Evolutionary conservation across 2,329 filamentous ascomycete species (phyloP).

Genomic region (Fusarium sp.): DNA sequence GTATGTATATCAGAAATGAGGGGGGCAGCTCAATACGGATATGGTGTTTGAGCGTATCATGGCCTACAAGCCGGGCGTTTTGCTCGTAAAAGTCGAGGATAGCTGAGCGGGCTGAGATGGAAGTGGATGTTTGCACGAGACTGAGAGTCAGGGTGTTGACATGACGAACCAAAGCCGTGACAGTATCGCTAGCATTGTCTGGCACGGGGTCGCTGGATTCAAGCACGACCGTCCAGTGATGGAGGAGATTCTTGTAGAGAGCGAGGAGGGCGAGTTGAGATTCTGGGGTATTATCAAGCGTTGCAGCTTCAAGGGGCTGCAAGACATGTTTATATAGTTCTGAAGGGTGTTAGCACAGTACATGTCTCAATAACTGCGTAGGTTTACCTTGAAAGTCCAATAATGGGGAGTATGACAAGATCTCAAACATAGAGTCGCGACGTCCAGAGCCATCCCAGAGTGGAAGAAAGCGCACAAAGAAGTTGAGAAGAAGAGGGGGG

Average conservation of each 20-base stretch:
- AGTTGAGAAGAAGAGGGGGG: conserved; percentile 62
- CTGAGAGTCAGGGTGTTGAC: conserved; percentile 70
- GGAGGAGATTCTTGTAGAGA: conserved; percentile 76
- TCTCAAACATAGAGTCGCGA: conserved; percentile 66
- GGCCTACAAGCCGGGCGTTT: conserved; percentile 67
- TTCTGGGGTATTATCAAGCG: conserved; percentile 62
- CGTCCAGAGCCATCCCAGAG: conserved; percentile 73
- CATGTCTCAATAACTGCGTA: neutral
- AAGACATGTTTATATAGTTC: conserved; percentile 65
- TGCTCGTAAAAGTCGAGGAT: conserved; percentile 79
- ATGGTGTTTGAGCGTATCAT: conserved; percentile 62
- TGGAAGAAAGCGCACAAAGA: conserved; percentile 65
- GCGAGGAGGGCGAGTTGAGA: conserved; percentile 71
- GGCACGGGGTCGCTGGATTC: conserved; percentile 56
- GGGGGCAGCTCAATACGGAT: conserved; percentile 78
- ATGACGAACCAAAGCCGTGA: conserved; percentile 61
- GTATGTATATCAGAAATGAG: conserved; percentile 74
- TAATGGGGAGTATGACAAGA: conserved; percentile 69
- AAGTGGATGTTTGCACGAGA: conserved; percentile 66
- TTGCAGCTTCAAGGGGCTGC: conserved; percentile 62
- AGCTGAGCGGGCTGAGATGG: conserved; percentile 61
- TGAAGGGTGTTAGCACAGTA: conserved; percentile 50
- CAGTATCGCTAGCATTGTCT: conserved; percentile 52
- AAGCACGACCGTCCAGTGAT: conserved; percentile 66
- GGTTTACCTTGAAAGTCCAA: conserved; percentile 66